These are phyloP conservation scores for Backusella liffmaniae DNA, from an alignment of 192 early-diverging fungal species.

Conservation along the genomic window DNA sequence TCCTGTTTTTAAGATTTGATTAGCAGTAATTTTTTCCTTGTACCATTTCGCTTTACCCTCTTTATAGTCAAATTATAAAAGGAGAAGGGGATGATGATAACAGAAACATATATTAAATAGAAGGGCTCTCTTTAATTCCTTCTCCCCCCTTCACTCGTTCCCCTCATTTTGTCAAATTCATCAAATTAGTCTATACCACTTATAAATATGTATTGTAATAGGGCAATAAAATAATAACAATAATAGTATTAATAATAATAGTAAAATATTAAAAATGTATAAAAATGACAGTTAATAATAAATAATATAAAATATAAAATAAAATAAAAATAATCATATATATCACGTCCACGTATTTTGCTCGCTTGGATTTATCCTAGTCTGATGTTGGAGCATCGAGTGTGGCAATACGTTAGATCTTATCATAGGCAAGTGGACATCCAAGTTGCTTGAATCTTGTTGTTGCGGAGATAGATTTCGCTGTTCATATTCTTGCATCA, in stretches of 20 bases:
- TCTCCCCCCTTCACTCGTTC: neutral
- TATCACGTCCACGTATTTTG: neutral
- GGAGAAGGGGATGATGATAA: neutral
- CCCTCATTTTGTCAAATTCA: neutral
- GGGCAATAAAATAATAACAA: neutral
- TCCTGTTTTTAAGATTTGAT: neutral
- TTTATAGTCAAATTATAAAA: neutral
- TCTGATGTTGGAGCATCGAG: neutral
- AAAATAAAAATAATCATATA: neutral
- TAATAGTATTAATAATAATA: neutral
- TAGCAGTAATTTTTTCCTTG: neutral
- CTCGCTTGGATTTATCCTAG: neutral
- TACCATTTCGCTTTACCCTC: neutral
- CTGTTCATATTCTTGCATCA: constrained; percentile 8
- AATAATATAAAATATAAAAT: neutral
- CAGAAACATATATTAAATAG: neutral
- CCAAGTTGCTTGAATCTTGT: neutral
- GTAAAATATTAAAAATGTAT: neutral
- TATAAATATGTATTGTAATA: neutral
- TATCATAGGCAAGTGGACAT: neutral
- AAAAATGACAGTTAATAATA: constrained; percentile 5
- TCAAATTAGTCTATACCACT: neutral
- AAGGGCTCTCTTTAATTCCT: neutral
- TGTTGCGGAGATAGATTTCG: constrained; percentile 6
- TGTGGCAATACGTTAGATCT: neutral